Evolutionary conservation across 2,329 filamentous ascomycete genomes (phyloP).

Genomic region (Lasiodiplodia theobromae): DNA sequence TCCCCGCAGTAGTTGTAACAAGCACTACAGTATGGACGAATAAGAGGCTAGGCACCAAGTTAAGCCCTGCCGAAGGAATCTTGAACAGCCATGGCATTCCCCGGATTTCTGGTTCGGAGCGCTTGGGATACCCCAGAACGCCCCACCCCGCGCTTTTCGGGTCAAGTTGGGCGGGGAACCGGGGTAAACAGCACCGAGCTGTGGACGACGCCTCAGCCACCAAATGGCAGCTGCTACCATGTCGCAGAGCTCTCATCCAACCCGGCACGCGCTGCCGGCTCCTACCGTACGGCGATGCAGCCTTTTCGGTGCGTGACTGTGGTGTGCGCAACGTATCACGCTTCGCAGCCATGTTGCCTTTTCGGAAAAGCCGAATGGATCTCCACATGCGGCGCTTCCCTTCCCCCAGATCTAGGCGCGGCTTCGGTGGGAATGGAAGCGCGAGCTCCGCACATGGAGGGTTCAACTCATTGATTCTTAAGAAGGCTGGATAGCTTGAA

Average conservation of each 20-base stretch:
- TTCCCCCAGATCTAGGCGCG: neutral
- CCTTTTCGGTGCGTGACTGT: neutral
- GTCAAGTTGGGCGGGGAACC: slow-evolving; percentile 9
- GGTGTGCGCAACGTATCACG: neutral
- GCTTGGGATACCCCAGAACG: slow-evolving; percentile 1
- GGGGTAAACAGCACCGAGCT: slow-evolving; percentile 24
- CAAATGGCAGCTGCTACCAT: neutral
- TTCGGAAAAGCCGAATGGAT: slow-evolving; percentile 11
- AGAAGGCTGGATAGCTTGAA: neutral
- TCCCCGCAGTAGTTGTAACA: neutral
- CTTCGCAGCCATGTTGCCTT: slow-evolving; percentile 6
- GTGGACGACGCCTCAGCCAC: slow-evolving; percentile 2
- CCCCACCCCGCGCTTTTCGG: slow-evolving; percentile 16
- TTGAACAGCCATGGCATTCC: neutral
- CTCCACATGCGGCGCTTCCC: neutral
- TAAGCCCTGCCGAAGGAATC: slow-evolving; percentile 8
- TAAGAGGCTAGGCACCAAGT: neutral
- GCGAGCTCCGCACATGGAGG: slow-evolving; percentile 2
- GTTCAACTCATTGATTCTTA: neutral
- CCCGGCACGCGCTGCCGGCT: slow-evolving; percentile 3
- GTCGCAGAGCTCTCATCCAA: neutral
- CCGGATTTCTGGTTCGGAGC: neutral
- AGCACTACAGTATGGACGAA: neutral
- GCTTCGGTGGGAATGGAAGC: neutral
- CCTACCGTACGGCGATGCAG: slow-evolving; percentile 1